Conservation (phyloP, 164 flowering plant genomes). For the Vitis rupestris region DNA sequence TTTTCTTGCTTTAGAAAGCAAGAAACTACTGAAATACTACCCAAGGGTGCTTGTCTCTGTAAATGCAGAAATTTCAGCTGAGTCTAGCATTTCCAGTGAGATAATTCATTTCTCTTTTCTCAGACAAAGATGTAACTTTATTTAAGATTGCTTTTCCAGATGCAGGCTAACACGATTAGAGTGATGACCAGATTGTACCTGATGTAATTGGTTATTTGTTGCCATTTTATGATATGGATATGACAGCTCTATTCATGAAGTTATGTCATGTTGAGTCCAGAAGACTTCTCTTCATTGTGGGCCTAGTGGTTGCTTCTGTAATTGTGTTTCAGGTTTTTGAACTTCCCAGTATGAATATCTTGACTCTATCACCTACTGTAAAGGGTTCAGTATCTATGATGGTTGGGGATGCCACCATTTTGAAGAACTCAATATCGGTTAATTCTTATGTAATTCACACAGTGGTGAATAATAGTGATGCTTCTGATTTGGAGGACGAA, state of each 20-base stretch:
- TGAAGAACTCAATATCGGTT: neutral
- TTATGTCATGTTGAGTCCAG: slow-evolving; percentile 19
- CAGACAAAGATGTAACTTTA: neutral
- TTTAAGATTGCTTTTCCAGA: neutral
- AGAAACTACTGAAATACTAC: too few species aligned
- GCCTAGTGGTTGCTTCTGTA: slow-evolving; percentile 12
- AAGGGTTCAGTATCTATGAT: slow-evolving; percentile 8
- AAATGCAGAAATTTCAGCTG: too few species aligned
- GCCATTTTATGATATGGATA: slow-evolving; percentile 16
- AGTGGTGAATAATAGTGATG: slow-evolving; percentile 7
- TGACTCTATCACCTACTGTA: slow-evolving; percentile 8
- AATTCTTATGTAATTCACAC: neutral
- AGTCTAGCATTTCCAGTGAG: too few species aligned
- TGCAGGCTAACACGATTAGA: neutral
- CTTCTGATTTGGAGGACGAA: slow-evolving; percentile 10
- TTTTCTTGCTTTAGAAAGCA: too few species aligned
- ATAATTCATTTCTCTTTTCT: neutral
- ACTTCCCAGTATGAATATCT: slow-evolving; percentile 15
- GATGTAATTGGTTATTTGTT: neutral
- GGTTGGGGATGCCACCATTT: slow-evolving; percentile 6
- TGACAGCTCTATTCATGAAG: slow-evolving; percentile 1
- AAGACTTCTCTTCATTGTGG: slow-evolving; percentile 27
- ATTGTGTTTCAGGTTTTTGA: slow-evolving; percentile 25
- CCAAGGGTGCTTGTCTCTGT: too few species aligned
- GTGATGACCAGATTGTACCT: neutral